phyloP scores from a whole-genome alignment of 1,284 basidiomycete genomes.

The Moesziomyces sp. region DNA sequence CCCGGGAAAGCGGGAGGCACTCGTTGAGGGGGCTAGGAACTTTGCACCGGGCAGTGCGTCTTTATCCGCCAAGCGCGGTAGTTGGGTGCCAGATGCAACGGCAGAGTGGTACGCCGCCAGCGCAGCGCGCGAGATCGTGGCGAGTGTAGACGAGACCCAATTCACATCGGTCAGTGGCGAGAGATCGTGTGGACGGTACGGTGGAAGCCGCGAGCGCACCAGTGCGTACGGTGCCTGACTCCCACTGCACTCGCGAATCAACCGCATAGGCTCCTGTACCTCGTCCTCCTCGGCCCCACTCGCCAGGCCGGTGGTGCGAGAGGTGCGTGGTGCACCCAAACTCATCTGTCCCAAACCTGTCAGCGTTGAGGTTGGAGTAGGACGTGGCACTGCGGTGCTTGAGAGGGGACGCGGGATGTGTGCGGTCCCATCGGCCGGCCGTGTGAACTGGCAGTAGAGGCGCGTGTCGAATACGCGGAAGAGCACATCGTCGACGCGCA shows the following conservation, averaged over 20 bases:
- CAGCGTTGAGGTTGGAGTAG: not conserved
- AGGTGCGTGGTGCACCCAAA: slow-evolving; percentile 8
- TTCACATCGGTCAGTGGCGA: slow-evolving; percentile 88
- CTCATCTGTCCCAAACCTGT: slow-evolving; percentile 8
- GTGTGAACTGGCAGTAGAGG: slow-evolving; percentile 82
- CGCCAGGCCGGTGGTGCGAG: no score
- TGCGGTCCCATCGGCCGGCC: not conserved
- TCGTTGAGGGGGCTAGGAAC: slow-evolving; percentile 10
- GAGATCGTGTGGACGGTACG: slow-evolving; percentile 78
- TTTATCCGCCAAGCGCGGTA: slow-evolving; percentile 8
- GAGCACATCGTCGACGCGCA: slow-evolving; percentile 93
- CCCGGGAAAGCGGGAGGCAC: not conserved
- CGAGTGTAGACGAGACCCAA: slow-evolving; percentile 83
- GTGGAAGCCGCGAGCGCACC: slow-evolving; percentile 76
- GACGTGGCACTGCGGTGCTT: not conserved
- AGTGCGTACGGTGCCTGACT: slow-evolving; percentile 88
- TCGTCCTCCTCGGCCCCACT: not conserved
- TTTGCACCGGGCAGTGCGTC: slow-evolving; percentile 20
- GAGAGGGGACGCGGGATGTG: slow-evolving; percentile 1
- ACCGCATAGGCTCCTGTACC: slow-evolving; percentile 56
- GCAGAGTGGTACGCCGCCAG: slow-evolving; percentile 15
- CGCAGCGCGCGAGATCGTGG: slow-evolving; percentile 72
- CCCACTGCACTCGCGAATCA: slow-evolving; percentile 85
- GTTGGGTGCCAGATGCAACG: slow-evolving; percentile 10
- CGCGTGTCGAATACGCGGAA: slow-evolving; percentile 91